Percentiles rank a stretch among this genome's conserved stretches.
phyloP scores from a whole-genome alignment of 177 flowering plant species.

The Vitis hybrid region DNA sequence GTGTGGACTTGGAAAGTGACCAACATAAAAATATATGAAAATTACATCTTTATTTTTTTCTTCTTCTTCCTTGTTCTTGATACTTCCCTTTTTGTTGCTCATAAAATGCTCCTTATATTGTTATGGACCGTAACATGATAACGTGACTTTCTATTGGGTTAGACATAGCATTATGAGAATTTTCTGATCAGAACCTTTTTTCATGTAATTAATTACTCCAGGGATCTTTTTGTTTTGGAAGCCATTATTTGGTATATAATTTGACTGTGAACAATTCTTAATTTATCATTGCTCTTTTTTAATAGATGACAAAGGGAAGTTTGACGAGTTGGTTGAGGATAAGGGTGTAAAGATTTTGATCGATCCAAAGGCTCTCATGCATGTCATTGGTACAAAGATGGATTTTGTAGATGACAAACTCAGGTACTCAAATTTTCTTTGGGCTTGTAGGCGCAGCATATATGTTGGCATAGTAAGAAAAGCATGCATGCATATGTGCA shows the following conservation, averaged over 20 bases:
- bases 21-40: neutral
- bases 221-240: neutral
- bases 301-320: constrained; percentile 87
- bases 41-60: neutral
- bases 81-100: neutral
- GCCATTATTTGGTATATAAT: neutral
- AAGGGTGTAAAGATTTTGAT: constrained; percentile 88
- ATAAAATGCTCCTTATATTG: neutral
- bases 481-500: too few relatives aligned
- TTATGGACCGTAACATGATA: neutral
- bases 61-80: neutral
- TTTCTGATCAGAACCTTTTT: neutral
- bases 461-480: neutral
- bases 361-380: constrained; percentile 96
- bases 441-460: neutral
- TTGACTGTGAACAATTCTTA: neutral
- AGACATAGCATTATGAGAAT: neutral
- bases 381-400: constrained; percentile 96
- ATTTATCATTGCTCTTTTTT: neutral
- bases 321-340: constrained; percentile 89
- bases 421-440: constrained; percentile 41
- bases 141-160: neutral
- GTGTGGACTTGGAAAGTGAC: neutral
- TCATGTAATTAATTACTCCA: neutral
- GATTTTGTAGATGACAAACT: constrained; percentile 93